Conservation (phyloP, 495 filamentous ascomycete genomes). For the Hypomontagnella monticulosa region DNA sequence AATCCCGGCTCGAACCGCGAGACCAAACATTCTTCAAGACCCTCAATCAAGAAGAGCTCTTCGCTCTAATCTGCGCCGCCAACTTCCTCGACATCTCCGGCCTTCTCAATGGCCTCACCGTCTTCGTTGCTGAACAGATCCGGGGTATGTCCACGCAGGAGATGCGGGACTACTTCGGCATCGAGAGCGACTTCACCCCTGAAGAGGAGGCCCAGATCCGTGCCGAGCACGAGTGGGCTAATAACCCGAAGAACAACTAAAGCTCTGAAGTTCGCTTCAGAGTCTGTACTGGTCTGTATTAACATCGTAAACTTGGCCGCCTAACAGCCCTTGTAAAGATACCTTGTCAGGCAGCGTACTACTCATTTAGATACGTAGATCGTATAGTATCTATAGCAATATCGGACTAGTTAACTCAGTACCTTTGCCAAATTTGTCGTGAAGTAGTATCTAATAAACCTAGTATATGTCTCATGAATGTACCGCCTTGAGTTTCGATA, state of each 20-base stretch:
- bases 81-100: constrained; percentile 79
- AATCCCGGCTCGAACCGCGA: background rate
- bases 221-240: constrained; percentile 78
- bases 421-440: too few species aligned
- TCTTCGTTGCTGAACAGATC: constrained; percentile 78
- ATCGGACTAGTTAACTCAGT: too few species aligned
- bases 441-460: too few species aligned
- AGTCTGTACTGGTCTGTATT: background rate
- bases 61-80: constrained; percentile 59
- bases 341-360: too few species aligned
- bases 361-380: too few species aligned
- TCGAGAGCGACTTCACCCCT: constrained; percentile 78
- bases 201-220: constrained; percentile 80
- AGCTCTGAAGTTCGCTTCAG: background rate
- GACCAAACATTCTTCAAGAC: background rate
- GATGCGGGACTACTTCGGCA: constrained; percentile 81
- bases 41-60: background rate
- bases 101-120: constrained; percentile 73
- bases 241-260: constrained; percentile 31
- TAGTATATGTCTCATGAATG: too few species aligned
- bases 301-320: too few species aligned
- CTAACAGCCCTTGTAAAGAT: background rate
- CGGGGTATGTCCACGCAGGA: constrained; percentile 78
- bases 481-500: too few species aligned
- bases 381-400: too few species aligned